These are phyloP conservation scores for Colletotrichum sp. DNA, from an alignment of 2,329 filamentous ascomycete species.

Conservation along the genomic window DNA sequence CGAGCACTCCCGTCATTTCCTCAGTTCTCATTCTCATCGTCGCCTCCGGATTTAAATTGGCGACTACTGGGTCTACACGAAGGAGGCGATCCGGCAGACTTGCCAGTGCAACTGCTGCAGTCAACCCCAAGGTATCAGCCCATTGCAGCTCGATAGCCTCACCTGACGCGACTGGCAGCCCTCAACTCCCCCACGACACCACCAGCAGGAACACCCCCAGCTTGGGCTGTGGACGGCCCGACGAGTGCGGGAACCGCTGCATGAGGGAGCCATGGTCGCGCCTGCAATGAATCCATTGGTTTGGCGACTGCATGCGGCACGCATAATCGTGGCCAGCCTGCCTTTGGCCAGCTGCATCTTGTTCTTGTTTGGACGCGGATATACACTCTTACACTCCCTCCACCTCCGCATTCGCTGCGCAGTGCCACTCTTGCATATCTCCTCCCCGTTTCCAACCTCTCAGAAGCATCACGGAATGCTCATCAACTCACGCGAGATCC, in stretches of 20 bases:
- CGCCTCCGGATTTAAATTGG: background rate
- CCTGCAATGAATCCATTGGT: constrained; percentile 11
- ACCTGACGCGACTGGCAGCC: constrained; percentile 6
- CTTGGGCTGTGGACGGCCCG: constrained; percentile 12
- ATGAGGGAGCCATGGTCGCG: background rate
- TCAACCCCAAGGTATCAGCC: background rate
- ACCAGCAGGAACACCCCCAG: background rate
- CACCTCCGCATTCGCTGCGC: constrained; percentile 11
- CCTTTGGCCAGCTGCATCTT: background rate
- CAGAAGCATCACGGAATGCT: background rate
- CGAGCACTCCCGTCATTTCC: background rate
- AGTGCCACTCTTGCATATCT: constrained; percentile 9
- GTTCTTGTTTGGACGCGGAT: background rate
- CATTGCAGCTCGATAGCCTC: constrained; percentile 12
- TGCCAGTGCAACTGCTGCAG: background rate
- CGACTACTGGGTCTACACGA: background rate
- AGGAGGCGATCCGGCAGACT: background rate
- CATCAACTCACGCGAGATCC: background rate
- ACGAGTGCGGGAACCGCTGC: constrained; percentile 20
- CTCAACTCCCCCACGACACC: background rate
- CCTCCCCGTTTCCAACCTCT: constrained; percentile 3
- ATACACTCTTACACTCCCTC: constrained; percentile 12
- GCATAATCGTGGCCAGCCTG: constrained; percentile 16
- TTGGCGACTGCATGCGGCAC: constrained; percentile 8
- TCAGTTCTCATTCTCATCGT: background rate